Conservation (phyloP, 75 land plant species). For the Azolla pinnata region DNA sequence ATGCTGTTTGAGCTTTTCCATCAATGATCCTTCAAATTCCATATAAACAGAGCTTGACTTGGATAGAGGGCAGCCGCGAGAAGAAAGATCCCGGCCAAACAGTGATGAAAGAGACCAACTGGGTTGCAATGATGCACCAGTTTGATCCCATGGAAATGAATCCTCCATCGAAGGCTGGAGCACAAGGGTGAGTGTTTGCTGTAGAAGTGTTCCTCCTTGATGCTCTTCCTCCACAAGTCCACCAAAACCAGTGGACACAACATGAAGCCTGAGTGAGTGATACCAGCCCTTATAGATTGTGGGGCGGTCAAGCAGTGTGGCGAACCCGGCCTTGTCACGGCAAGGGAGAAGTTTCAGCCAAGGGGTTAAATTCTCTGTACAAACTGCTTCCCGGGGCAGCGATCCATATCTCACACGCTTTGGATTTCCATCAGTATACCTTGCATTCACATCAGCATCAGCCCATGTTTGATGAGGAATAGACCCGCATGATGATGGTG, state of each 20-base stretch:
- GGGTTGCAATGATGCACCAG: constrained; percentile 30
- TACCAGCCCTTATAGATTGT: constrained; percentile 72
- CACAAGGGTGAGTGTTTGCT: constrained; percentile 79
- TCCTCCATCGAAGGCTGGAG: constrained; percentile 39
- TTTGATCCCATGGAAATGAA: neutral
- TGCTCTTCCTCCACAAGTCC: too few species aligned
- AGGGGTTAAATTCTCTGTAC: constrained; percentile 96
- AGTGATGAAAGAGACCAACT: constrained; percentile 75
- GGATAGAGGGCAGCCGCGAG: constrained; percentile 70
- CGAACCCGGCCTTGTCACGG: constrained; percentile 83
- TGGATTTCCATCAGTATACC: neutral
- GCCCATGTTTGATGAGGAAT: neutral
- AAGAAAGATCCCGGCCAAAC: constrained; percentile 50
- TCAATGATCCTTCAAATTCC: constrained; percentile 58
- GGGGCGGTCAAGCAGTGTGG: constrained; percentile 81
- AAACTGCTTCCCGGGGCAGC: constrained; percentile 97
- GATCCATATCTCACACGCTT: constrained; percentile 69
- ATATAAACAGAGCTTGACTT: constrained; percentile 65
- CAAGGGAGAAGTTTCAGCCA: constrained; percentile 98
- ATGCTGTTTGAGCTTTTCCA: constrained; percentile 26
- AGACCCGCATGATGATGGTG: neutral
- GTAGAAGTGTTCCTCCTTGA: constrained; percentile 39
- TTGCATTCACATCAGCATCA: neutral
- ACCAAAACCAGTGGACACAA: constrained; percentile 41
- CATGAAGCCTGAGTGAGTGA: constrained; percentile 70